These are phyloP conservation scores for Ammopiptanthus mongolicus DNA, from an alignment of 306 rosid genomes.

Conservation along the genomic window DNA sequence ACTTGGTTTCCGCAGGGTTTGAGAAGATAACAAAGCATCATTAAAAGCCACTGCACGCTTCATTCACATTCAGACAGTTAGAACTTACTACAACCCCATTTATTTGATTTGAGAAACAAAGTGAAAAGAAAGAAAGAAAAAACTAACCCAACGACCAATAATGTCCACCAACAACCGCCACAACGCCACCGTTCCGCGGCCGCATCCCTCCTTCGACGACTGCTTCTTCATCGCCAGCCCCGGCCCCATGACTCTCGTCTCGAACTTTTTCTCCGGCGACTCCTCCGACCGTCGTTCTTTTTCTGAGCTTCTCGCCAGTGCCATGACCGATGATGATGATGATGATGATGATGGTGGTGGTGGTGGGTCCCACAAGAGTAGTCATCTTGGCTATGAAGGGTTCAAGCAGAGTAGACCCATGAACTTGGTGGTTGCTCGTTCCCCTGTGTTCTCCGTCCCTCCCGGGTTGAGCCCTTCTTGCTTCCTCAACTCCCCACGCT, in stretches of 20 bases:
- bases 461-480: conserved; percentile 91
- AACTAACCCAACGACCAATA: neutral
- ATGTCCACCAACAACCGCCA: conserved; percentile 52
- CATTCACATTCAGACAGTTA: too few species aligned
- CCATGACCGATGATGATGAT: conserved; percentile 39
- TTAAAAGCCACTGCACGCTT: too few species aligned
- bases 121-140: too few species aligned
- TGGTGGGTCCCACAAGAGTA: too few species aligned
- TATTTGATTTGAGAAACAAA: too few species aligned
- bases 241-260: conserved; percentile 95
- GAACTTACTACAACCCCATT: too few species aligned
- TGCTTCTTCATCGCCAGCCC: conserved; percentile 71
- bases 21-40: too few species aligned
- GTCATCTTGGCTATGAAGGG: too few species aligned
- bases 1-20: too few species aligned
- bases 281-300: conserved; percentile 62
- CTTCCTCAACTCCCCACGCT: conserved; percentile 83
- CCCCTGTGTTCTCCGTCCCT: conserved; percentile 73
- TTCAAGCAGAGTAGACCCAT: conserved; percentile 80
- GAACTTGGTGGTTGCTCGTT: conserved; percentile 70
- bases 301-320: conserved; percentile 96
- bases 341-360: too few species aligned
- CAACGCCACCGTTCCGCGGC: conserved; percentile 30
- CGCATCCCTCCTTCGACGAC: conserved; percentile 42
- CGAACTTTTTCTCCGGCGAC: conserved; percentile 61